phyloP scores from a whole-genome alignment of 345 rosid species.

The Salix suchowensis region DNA sequence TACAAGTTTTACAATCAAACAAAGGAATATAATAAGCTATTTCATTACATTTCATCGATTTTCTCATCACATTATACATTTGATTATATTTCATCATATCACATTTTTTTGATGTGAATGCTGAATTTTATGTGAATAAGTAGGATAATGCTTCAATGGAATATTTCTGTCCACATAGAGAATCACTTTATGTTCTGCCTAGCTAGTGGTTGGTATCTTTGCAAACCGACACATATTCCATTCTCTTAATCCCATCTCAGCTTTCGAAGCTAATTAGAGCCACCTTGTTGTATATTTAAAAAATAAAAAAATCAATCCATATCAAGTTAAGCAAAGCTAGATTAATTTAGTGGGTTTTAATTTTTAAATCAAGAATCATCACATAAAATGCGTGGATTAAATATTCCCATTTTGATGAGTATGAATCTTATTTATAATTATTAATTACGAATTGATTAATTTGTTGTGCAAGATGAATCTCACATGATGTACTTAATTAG shows the following conservation, averaged over 20 bases:
- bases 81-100: no score
- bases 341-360: background rate
- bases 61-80: no score
- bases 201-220: background rate
- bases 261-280: background rate
- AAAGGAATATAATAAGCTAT: no score
- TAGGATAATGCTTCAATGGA: background rate
- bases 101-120: no score
- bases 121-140: no score
- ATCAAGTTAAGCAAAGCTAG: background rate
- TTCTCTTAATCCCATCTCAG: background rate
- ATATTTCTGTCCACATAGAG: background rate
- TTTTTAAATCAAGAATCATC: background rate
- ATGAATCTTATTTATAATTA: background rate
- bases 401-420: background rate
- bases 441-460: background rate
- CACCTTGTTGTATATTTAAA: background rate
- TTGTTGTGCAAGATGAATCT: background rate
- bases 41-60: no score
- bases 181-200: background rate
- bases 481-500: background rate
- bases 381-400: background rate
- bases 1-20: no score
- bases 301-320: no score
- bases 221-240: background rate